Evolutionary conservation across 495 filamentous ascomycete species (phyloP).

Genomic region (Cairneyella variabilis): DNA sequence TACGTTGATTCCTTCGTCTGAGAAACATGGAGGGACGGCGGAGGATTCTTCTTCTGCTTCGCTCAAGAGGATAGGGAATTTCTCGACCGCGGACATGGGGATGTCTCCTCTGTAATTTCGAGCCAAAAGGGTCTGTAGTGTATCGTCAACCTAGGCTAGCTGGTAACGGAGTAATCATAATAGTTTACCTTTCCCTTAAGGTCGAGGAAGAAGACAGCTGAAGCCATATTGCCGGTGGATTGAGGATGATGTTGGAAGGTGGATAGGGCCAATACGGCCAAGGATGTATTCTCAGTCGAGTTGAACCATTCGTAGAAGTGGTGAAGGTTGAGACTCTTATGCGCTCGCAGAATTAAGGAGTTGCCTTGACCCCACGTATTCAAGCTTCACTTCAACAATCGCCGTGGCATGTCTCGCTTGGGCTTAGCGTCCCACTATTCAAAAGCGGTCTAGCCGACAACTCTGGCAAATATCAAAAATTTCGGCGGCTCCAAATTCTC

Average conservation of each 20-base stretch:
- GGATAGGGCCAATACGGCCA: conserved; percentile 11
- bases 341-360: no score
- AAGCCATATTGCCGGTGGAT: conserved; percentile 67
- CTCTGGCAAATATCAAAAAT: conserved; percentile 17
- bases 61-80: conserved; percentile 93
- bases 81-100: conserved; percentile 98
- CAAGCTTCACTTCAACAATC: background rate
- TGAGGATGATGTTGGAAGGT: background rate
- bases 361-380: conserved; percentile 15
- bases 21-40: conserved; percentile 96
- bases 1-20: conserved; percentile 97
- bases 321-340: background rate
- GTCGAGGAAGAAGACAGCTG: conserved; percentile 97
- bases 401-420: conserved; percentile 11
- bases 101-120: conserved; percentile 99
- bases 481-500: conserved; percentile 20
- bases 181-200: conserved; percentile 92
- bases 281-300: background rate
- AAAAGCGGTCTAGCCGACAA: conserved; percentile 1
- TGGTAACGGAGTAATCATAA: background rate
- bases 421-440: background rate
- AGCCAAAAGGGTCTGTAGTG: conserved; percentile 82
- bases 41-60: conserved; percentile 99
- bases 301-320: conserved; percentile 12
- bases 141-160: conserved; percentile 14